A percentile compares a stretch with the other conserved stretches of the same genome.
These are phyloP conservation scores for Raphidocelis subcapitata DNA, from an alignment of 139 green algal species.

Conservation along the genomic window DNA sequence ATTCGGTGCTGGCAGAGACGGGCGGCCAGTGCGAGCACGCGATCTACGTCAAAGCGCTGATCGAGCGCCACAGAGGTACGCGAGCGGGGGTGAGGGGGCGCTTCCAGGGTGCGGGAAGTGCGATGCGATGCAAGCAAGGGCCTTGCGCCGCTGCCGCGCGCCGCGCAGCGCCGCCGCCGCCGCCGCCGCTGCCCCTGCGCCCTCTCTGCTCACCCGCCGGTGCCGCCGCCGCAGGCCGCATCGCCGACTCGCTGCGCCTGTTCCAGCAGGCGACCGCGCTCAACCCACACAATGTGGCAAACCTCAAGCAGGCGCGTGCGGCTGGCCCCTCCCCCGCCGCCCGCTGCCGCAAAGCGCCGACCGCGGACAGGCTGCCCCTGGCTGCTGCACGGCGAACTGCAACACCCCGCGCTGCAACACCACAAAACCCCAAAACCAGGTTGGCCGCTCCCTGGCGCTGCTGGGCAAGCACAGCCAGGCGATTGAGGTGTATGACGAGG, in stretches of 20 bases:
- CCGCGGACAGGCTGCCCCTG: background rate
- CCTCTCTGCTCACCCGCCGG: no score
- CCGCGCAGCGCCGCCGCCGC: no score
- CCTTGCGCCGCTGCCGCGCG: background rate
- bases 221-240: slow-evolving; percentile 39
- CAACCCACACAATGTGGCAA: slow-evolving; percentile 67
- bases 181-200: background rate
- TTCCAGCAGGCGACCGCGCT: slow-evolving; percentile 71
- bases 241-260: slow-evolving; percentile 70
- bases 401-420: background rate
- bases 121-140: background rate
- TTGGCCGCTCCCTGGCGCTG: slow-evolving; percentile 68
- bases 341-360: background rate
- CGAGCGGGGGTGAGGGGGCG: background rate
- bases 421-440: slow-evolving; percentile 34
- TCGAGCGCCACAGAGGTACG: slow-evolving; percentile 65
- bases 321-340: background rate
- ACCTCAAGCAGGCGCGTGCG: slow-evolving; percentile 69
- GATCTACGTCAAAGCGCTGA: slow-evolving; percentile 72
- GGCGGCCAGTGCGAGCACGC: slow-evolving; percentile 59
- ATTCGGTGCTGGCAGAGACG: slow-evolving; percentile 45
- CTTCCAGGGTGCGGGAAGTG: no score
- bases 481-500: slow-evolving; percentile 78
- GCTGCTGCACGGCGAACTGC: background rate
- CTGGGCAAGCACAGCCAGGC: slow-evolving; percentile 74